phyloP scores from a whole-genome alignment of 1,139 yeast genomes.

The Williopsis jadinii region DNA sequence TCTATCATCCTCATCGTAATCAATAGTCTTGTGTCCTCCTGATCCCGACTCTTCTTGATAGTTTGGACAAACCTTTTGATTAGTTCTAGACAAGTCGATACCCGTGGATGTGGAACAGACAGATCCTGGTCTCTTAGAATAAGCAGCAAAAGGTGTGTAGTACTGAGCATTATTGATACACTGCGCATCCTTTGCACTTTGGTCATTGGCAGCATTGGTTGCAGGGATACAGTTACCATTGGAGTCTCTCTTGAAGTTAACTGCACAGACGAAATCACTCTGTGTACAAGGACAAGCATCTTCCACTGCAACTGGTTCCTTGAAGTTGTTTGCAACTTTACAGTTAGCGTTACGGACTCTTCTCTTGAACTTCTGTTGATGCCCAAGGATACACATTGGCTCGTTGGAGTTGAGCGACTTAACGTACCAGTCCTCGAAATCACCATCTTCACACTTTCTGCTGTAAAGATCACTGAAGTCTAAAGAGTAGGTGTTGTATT shows the following conservation, averaged over 20 bases:
- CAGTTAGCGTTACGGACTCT: slow-evolving; percentile 65
- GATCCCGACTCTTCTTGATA: slow-evolving; percentile 30
- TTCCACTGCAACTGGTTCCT: slow-evolving; percentile 49
- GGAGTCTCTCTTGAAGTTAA: slow-evolving; percentile 40
- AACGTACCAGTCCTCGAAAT: slow-evolving; percentile 59
- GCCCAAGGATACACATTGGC: slow-evolving; percentile 60
- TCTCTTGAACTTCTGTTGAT: slow-evolving; percentile 56
- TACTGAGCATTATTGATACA: slow-evolving; percentile 14
- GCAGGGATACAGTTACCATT: slow-evolving; percentile 50
- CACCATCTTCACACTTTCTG: slow-evolving; percentile 44
- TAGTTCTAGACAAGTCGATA: slow-evolving; percentile 5
- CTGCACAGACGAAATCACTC: slow-evolving; percentile 67
- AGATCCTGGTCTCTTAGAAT: slow-evolving; percentile 36
- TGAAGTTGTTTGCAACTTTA: slow-evolving; percentile 51
- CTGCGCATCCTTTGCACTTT: slow-evolving; percentile 26
- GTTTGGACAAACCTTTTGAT: slow-evolving; percentile 12
- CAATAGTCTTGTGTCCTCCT: slow-evolving; percentile 13
- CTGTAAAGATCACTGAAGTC: slow-evolving; percentile 56
- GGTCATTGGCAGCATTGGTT: slow-evolving; percentile 21
- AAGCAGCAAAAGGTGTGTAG: slow-evolving; percentile 13
- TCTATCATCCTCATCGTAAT: slow-evolving; percentile 28
- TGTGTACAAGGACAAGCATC: slow-evolving; percentile 62
- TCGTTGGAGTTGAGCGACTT: slow-evolving; percentile 33
- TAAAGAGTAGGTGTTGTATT: slow-evolving; percentile 28
- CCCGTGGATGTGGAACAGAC: slow-evolving; percentile 25